Conservation (phyloP, 2,329 filamentous ascomycete species). For the Calonectria naviculata region DNA sequence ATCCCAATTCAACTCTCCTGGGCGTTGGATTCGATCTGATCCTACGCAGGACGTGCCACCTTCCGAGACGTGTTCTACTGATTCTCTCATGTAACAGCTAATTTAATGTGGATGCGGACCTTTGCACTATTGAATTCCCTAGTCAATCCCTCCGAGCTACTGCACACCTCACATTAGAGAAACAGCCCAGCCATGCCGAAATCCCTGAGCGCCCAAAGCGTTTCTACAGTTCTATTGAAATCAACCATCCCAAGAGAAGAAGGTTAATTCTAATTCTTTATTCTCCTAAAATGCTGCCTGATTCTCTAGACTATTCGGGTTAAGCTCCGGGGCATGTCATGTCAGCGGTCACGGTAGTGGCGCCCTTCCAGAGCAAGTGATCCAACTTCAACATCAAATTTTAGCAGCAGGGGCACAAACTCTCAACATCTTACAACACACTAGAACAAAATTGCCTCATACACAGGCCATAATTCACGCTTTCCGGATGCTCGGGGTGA, state of each 20-base stretch:
- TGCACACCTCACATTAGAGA: not conserved
- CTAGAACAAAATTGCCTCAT: not conserved
- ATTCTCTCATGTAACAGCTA: not conserved
- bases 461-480: not conserved
- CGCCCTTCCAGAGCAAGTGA: not conserved
- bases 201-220: not conserved
- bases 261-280: not conserved
- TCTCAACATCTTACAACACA: not conserved
- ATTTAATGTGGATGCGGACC: not conserved
- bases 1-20: not conserved
- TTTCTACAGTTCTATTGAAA: not conserved
- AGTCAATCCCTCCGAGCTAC: not conserved
- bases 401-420: not conserved
- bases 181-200: not conserved
- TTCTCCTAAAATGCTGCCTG: not conserved
- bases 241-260: constrained; percentile 6
- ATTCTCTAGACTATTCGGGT: not conserved
- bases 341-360: not conserved
- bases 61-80: not conserved
- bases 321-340: not conserved
- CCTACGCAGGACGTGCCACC: not conserved
- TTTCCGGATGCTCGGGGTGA: too few species aligned
- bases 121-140: constrained; percentile 1
- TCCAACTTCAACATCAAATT: not conserved
- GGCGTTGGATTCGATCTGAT: not conserved